These are phyloP conservation scores for Nannochloris sp. DNA, from an alignment of 139 green algal species.

Conservation along the genomic window DNA sequence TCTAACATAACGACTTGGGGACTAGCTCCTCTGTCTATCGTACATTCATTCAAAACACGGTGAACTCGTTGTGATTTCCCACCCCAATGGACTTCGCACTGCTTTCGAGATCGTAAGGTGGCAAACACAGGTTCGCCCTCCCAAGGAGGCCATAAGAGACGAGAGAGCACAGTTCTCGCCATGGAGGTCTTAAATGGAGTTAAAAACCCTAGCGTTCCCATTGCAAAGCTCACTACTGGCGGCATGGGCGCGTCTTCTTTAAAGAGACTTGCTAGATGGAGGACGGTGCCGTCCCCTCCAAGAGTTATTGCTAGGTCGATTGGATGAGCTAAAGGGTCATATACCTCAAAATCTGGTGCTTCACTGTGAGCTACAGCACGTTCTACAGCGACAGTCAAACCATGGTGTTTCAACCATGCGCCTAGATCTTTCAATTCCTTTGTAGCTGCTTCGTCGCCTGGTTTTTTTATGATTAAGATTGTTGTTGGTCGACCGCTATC, in stretches of 20 bases:
- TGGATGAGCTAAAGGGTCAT: not conserved
- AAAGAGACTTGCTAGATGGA: slow-evolving; percentile 79
- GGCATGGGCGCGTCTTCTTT: slow-evolving; percentile 63
- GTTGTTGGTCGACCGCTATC: slow-evolving; percentile 31
- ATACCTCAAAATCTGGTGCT: slow-evolving; percentile 30
- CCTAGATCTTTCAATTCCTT: slow-evolving; percentile 56
- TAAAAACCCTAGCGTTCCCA: slow-evolving; percentile 89
- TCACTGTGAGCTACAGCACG: slow-evolving; percentile 44
- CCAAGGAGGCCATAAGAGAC: slow-evolving; percentile 54
- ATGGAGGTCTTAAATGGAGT: slow-evolving; percentile 85
- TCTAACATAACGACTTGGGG: slow-evolving; percentile 63
- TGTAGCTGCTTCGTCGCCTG: slow-evolving; percentile 34
- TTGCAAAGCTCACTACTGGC: slow-evolving; percentile 77
- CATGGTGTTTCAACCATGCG: slow-evolving; percentile 42
- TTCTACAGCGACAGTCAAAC: slow-evolving; percentile 68
- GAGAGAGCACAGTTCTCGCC: slow-evolving; percentile 37
- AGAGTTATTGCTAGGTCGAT: slow-evolving; percentile 26
- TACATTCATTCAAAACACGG: slow-evolving; percentile 78
- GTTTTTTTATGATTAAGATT: slow-evolving; percentile 79
- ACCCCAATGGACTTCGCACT: slow-evolving; percentile 57
- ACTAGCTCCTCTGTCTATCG: slow-evolving; percentile 63
- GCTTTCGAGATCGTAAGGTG: slow-evolving; percentile 76
- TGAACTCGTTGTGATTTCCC: slow-evolving; percentile 42
- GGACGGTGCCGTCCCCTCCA: slow-evolving; percentile 67
- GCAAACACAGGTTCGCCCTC: slow-evolving; percentile 61